Evolutionary conservation across 805 yeast genomes (phyloP).

Genomic region (Lipomyces mesembrius): DNA sequence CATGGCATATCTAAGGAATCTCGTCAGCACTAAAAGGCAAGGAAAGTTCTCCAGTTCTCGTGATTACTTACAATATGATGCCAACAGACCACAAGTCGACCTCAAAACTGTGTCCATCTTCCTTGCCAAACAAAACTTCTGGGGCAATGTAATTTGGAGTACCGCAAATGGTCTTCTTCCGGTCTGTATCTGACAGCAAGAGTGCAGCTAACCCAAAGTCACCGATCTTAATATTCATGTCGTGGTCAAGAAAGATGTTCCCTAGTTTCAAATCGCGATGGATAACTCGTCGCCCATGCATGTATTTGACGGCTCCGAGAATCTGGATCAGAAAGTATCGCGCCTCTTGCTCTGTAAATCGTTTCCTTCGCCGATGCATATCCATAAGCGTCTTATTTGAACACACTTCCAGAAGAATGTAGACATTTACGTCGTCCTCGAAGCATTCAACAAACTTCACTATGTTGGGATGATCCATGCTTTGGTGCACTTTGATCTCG

Average conservation of each 20-base stretch:
- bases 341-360: conserved; percentile 89
- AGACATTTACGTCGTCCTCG: conserved; percentile 94
- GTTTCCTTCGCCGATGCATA: conserved; percentile 78
- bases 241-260: conserved; percentile 89
- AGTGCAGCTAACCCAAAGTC: conserved; percentile 98
- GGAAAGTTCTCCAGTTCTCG: no score
- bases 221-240: conserved; percentile 94
- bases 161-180: conserved; percentile 94
- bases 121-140: conserved; percentile 87
- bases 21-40: not conserved
- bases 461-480: conserved; percentile 84
- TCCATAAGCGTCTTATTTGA: conserved; percentile 95
- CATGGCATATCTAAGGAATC: conserved; percentile 59
- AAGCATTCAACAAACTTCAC: conserved; percentile 95
- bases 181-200: conserved; percentile 68
- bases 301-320: conserved; percentile 89
- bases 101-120: conserved; percentile 86
- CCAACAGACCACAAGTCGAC: conserved; percentile 99
- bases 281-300: conserved; percentile 89
- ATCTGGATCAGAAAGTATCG: conserved; percentile 88
- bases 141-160: conserved; percentile 99
- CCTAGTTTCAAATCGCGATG: conserved; percentile 97
- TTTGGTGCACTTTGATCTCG: conserved; percentile 93
- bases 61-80: conserved; percentile 68
- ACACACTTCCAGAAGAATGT: conserved; percentile 90